Base-by-base conservation (phyloP, 192 early-diverging fungal species). In the Rhizophagus clarus region DNA sequence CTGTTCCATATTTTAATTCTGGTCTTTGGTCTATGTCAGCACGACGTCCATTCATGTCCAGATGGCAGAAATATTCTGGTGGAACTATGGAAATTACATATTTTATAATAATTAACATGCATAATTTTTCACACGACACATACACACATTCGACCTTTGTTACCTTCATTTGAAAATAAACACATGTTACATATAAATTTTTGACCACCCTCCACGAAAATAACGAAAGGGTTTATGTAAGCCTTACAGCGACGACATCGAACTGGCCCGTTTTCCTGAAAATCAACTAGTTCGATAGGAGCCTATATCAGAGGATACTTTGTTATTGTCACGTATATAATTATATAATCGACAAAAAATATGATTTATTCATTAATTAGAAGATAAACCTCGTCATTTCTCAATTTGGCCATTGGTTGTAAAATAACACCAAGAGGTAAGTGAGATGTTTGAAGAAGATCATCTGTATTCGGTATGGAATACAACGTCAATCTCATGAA, bases 181-280 rank as follows among this genome's bases (percentile, higher is more conserved):
- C 98, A 99, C 80, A 99, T 82, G 83, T 99, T 99, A 83, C 98
- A 99, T 60, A 95, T 89, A 83, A 94, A 99, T 73, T 91, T 93
- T 66, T 95, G 91, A 22, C 98, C 98, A 14, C 97, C 97, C 34
- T 97, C 93, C 12, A 93, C 92, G 79, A 96, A 99, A 42, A 85
- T 83, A 83, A 95, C 93, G 84, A 90, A 92, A 17, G 96, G 95
- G 83, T 99, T 99, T 80, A 98, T 90, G 82, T 99, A 99, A 3
- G 92, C 95, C 61, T 94, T 94, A 89, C 98, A 99, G 4, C 97
- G 92, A 70, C 87, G 82, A 83, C 98, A 99, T 51, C 98, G 91
- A 60, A 94, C 84, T 3, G 98, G 98, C 0, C 97, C 98, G 9
- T 88, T 81, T 29, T 93, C 91, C 42, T 95, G 97, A 87, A 93